phyloP scores from a whole-genome alignment of 2,329 filamentous ascomycete genomes.

The Exophiala calicioides region DNA sequence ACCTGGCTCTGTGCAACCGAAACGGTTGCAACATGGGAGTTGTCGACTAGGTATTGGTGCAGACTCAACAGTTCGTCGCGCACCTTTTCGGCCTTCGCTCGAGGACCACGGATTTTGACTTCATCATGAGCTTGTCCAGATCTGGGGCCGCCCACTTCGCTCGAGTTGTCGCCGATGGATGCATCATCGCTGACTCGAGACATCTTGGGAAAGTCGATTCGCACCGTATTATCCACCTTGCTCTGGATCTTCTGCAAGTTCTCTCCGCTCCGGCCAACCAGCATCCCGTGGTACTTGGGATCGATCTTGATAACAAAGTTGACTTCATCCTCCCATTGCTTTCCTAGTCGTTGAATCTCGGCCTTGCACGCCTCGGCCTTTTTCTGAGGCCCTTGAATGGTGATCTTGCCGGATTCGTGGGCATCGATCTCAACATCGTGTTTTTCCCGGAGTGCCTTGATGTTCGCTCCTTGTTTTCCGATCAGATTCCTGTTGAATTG shows the following conservation, averaged over 20 bases:
- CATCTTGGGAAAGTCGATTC: slow-evolving; percentile 87
- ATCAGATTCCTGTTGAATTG: slow-evolving; percentile 88
- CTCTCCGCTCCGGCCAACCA: slow-evolving; percentile 84
- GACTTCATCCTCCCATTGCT: slow-evolving; percentile 86
- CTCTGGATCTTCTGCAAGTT: slow-evolving; percentile 91
- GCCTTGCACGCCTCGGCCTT: slow-evolving; percentile 86
- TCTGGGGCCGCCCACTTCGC: slow-evolving; percentile 62
- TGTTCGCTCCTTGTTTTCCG: slow-evolving; percentile 66
- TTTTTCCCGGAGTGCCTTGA: slow-evolving; percentile 68
- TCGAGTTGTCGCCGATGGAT: slow-evolving; percentile 66
- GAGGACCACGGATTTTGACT: slow-evolving; percentile 86
- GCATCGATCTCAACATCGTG: slow-evolving; percentile 81
- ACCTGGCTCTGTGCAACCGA: slow-evolving; percentile 88
- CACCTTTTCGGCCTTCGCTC: slow-evolving; percentile 87
- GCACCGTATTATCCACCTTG: slow-evolving; percentile 73
- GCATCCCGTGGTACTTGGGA: slow-evolving; percentile 87
- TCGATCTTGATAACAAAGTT: slow-evolving; percentile 87
- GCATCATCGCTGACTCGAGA: slow-evolving; percentile 64
- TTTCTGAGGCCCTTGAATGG: slow-evolving; percentile 91
- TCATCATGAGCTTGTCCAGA: slow-evolving; percentile 84
- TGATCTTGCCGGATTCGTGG: slow-evolving; percentile 81
- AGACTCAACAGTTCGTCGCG: slow-evolving; percentile 88
- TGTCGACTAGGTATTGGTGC: slow-evolving; percentile 86
- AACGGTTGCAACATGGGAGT: slow-evolving; percentile 76
- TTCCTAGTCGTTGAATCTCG: slow-evolving; percentile 76